phyloP scores from a whole-genome alignment of 2,329 filamentous ascomycete genomes.

The Xylaria sp. region DNA sequence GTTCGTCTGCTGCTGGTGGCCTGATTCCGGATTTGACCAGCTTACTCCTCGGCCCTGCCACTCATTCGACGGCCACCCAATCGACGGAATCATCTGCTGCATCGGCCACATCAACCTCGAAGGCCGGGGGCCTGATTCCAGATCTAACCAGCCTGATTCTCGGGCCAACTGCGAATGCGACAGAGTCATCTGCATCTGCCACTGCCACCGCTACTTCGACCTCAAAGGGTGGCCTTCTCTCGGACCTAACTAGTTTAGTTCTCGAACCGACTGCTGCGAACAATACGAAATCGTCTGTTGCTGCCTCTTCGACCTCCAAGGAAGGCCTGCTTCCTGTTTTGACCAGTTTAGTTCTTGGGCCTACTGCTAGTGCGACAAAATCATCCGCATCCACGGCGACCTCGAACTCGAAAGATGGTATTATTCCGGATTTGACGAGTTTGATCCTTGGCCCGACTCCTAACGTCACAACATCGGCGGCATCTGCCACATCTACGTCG shows the following conservation, averaged over 20 bases:
- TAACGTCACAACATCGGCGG: conserved; percentile 11
- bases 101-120: not conserved
- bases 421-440: too few relatives aligned
- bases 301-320: conserved; percentile 1
- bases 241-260: conserved; percentile 5
- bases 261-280: conserved; percentile 12
- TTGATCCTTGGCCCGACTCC: too few relatives aligned
- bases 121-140: not conserved
- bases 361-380: conserved; percentile 16
- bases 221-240: conserved; percentile 1
- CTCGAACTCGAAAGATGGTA: too few relatives aligned
- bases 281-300: conserved; percentile 14
- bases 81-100: conserved; percentile 2
- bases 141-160: conserved; percentile 9
- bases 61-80: conserved; percentile 5
- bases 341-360: conserved; percentile 6
- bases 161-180: conserved; percentile 14
- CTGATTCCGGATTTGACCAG: conserved; percentile 8
- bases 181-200: not conserved
- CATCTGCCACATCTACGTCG: conserved; percentile 3
- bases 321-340: not conserved
- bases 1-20: conserved; percentile 1
- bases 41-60: conserved; percentile 8
- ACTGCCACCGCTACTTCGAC: not conserved
- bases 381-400: too few relatives aligned